Evolutionary conservation across 306 rosid genomes (phyloP).

Genomic region (Quercus berberidifolia): DNA sequence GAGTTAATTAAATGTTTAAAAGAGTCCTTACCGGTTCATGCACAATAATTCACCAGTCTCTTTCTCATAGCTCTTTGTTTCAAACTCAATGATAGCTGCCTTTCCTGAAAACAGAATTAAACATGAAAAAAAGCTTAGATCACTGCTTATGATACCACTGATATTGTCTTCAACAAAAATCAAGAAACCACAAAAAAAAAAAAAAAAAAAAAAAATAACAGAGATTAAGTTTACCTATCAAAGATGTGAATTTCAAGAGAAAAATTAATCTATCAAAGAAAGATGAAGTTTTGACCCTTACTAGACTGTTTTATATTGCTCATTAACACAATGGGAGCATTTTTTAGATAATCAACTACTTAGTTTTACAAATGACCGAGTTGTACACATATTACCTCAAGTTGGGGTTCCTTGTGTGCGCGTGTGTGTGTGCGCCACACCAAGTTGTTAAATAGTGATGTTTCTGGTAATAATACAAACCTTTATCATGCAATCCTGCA

Average conservation of each 20-base stretch:
- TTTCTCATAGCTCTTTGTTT: slow-evolving; percentile 80
- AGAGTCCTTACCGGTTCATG: slow-evolving; percentile 72
- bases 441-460: slow-evolving; percentile 15
- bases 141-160: neutral
- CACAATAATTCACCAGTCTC: slow-evolving; percentile 76
- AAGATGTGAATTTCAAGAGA: neutral
- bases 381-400: no score
- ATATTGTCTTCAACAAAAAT: no score
- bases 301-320: neutral
- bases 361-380: neutral
- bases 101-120: slow-evolving; percentile 55
- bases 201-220: neutral
- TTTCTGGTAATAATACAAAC: slow-evolving; percentile 36
- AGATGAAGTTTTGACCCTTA: neutral
- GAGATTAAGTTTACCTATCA: neutral
- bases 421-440: slow-evolving; percentile 1
- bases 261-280: neutral
- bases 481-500: slow-evolving; percentile 96
- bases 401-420: neutral
- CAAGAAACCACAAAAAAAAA: no score
- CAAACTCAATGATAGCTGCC: slow-evolving; percentile 91
- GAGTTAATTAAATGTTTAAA: slow-evolving; percentile 13
- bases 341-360: neutral
- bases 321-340: neutral
- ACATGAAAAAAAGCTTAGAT: neutral